Evolutionary conservation across 441 rosid genomes (phyloP), one percentile per base, ranked within the genome.

Genomic region (Theobroma grandiflorum): DNA sequence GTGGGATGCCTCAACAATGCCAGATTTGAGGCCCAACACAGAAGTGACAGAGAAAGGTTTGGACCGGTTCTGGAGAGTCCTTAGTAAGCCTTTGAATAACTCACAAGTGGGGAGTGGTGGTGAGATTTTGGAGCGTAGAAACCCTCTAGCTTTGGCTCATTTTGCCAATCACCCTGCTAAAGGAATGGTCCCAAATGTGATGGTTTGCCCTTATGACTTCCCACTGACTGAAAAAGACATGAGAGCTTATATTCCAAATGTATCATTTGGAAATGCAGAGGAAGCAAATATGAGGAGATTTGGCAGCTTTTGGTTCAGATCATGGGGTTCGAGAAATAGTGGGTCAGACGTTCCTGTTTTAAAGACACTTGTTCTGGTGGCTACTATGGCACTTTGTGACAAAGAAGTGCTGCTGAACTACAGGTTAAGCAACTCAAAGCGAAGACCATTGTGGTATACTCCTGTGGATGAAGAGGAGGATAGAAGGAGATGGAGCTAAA

Each of bases 131-230:
- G 99, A 96, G 86, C 86, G 87, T 79, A 90, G 98, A 84, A 96
- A 94, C 79, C 98, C 99, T 7, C 82, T 94, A 78, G 97, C 96
- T 58, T 84, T 91, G 80, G 98, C 95, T 79, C 99, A 96, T 85
- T 93, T 90, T 72, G 87, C 89, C 6, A 96, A 92, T 78, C 97
- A 96, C 77, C 92, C 95, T 2, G 88, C 88, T 2, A 87, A 90
- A 83, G 96, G 83, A 12, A 84, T 87, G 91, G 87, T 76, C 65
- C 94, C 97, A 16, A 96, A 96, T 80, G 98, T 91, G 43, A 94
- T 93, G 95, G 76, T 94, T 65, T 94, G 94, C 65, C 94, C 97
- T 8, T 92, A 91, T 35, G 95, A 94, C 82, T 96, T 94, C 80
- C 99, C 93, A 6, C 83, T 93, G 83, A 82, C 86, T 35, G 93